These are phyloP conservation scores for Coemansia sp. DNA, from an alignment of 192 early-diverging fungal species.

Conservation along the genomic window DNA sequence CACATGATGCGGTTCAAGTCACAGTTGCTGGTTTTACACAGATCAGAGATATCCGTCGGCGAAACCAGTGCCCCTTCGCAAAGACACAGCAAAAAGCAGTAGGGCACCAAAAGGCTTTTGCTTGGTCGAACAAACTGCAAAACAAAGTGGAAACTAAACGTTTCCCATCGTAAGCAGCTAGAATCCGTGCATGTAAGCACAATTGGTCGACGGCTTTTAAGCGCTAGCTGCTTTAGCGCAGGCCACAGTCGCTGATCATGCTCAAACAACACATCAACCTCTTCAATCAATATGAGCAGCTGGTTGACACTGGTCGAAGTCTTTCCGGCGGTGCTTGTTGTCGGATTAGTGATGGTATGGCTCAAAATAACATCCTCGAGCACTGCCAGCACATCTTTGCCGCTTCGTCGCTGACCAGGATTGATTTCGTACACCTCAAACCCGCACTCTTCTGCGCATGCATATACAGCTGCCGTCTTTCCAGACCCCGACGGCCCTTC, in stretches of 20 bases:
- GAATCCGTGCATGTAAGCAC: slow-evolving; percentile 72
- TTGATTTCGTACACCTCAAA: slow-evolving; percentile 79
- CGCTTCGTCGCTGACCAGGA: slow-evolving; percentile 63
- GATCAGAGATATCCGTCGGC: slow-evolving; percentile 18
- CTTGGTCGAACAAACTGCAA: slow-evolving; percentile 35
- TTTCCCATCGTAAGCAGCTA: slow-evolving; percentile 38
- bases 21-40: slow-evolving; percentile 21
- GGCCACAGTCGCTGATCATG: slow-evolving; percentile 80
- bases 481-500: slow-evolving; percentile 70
- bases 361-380: slow-evolving; percentile 73
- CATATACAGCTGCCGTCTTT: slow-evolving; percentile 72
- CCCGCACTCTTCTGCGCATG: slow-evolving; percentile 68
- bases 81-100: slow-evolving; percentile 46
- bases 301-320: slow-evolving; percentile 39
- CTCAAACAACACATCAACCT: slow-evolving; percentile 79
- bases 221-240: slow-evolving; percentile 65
- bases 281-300: slow-evolving; percentile 78
- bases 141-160: slow-evolving; percentile 31
- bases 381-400: slow-evolving; percentile 65
- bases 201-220: slow-evolving; percentile 75
- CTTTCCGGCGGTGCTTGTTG: slow-evolving; percentile 5
- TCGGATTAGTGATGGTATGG: slow-evolving; percentile 61
- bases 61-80: slow-evolving; percentile 29
- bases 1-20: slow-evolving; percentile 42
- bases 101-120: slow-evolving; percentile 36